Base-by-base conservation (phyloP, 1,139 yeast species). In the Sugiyamaella japonica region DNA sequence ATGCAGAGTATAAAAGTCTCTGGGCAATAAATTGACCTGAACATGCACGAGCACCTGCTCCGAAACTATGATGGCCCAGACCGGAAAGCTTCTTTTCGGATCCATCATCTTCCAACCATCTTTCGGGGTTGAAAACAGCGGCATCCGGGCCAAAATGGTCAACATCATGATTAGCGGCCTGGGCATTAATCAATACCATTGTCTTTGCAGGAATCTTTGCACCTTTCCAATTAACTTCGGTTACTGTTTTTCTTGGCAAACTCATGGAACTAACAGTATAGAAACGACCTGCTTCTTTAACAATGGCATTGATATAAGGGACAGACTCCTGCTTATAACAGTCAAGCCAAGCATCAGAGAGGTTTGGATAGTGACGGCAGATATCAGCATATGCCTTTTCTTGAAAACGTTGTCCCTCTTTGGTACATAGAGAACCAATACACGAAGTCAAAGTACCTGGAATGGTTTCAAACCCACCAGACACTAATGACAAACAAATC, bases 401-500 rank as follows among this genome's bases (percentile, higher is more conserved):
- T 63, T 84, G 87, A 28, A 80, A 62, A 1, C 58, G 63, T 1
- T 70, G 67, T 1, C 85, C 83, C 46, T 66, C 61, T 5, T 82
- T 77, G 29, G 76, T 77, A 2, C 85, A 75, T 13, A 85, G 69
- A 29, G 82, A 82, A 0, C 86, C 86, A 60, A 85, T 63, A 12
- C 84, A 73, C 62, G 84, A 83, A 57, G 81, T 78, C 52, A 85
- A 73, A 48, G 82, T 84, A 40, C 85, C 73, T 0, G 89, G 84
- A 1, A 85, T 81, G 57, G 86, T 86, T 64, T 86, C 91, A 40
- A 86, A 71, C 0, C 91, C 93, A 10, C 90, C 91, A 65, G 89
- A 83, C 0, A 86, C 83, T 81, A 85, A 80, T 0, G 90, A 83
- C 45, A 85, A 70, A 63, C 89, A 84, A 16, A 84, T 76, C 38